Evolutionary conservation across 1,284 basidiomycete species (phyloP).

Genomic region (Pseudozyma sp.): DNA sequence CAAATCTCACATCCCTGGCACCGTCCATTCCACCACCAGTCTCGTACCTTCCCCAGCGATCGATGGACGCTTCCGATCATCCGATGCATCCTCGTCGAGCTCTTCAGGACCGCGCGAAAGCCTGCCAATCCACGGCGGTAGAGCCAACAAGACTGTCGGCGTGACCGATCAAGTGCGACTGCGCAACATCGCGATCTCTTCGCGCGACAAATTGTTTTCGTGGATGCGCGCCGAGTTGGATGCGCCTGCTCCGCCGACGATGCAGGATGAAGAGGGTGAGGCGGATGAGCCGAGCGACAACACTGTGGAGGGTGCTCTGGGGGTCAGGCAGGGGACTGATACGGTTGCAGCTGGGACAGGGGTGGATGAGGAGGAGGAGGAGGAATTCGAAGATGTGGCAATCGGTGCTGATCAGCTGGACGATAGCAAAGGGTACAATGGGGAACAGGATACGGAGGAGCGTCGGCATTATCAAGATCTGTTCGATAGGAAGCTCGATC

Average conservation of each 20-base stretch:
- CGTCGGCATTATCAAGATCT: slow-evolving; percentile 42
- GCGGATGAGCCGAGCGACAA: slow-evolving; percentile 35
- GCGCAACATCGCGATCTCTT: slow-evolving; percentile 57
- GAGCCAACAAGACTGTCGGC: slow-evolving; percentile 44
- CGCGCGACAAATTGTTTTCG: slow-evolving; percentile 58
- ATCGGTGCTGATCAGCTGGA: slow-evolving; percentile 8
- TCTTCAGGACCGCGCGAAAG: slow-evolving; percentile 20
- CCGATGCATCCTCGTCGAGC: background rate
- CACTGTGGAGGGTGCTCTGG: slow-evolving; percentile 25
- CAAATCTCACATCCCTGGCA: background rate
- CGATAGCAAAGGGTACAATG: slow-evolving; percentile 24
- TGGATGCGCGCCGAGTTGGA: slow-evolving; percentile 62
- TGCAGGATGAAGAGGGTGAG: slow-evolving; percentile 38
- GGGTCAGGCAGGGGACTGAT: slow-evolving; percentile 3
- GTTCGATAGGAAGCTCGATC: slow-evolving; percentile 50
- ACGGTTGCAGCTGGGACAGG: background rate
- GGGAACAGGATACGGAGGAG: slow-evolving; percentile 34
- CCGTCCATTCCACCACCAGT: slow-evolving; percentile 18
- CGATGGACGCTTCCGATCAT: slow-evolving; percentile 29
- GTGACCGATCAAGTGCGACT: slow-evolving; percentile 59
- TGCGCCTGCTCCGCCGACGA: slow-evolving; percentile 48
- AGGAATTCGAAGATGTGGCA: slow-evolving; percentile 38
- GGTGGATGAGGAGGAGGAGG: slow-evolving; percentile 14
- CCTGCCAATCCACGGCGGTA: slow-evolving; percentile 45
- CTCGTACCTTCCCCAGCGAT: slow-evolving; percentile 42